Evolutionary conservation across 345 rosid genomes (phyloP), one percentile per base, ranked within the genome.

Genomic region (Populus tremula): DNA sequence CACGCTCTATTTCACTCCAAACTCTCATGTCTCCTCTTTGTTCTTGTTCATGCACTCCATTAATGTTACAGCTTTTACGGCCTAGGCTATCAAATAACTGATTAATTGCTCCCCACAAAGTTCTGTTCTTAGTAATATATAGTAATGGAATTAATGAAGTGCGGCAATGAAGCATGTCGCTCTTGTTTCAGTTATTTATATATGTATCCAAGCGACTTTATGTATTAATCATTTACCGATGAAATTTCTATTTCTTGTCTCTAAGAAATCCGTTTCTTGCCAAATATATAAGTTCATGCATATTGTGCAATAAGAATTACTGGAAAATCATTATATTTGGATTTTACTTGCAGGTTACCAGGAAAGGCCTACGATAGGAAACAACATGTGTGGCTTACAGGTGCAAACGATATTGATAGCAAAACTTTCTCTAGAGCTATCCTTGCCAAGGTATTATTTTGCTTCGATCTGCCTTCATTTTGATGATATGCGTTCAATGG

Each of bases 381-480:
- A 82, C 90, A 92, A 64, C 96, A 94, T 72, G 89, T 87, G 64
- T 96, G 99, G 99, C 92, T 94, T 23, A 83, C 86, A 14, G 92
- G 96, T 72, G 94, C 98, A 31, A 91, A 89, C 70, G 97, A 94
- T 66, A 91, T 88, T 36, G 99, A 96, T 78, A 90, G 97, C 90
- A 96, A 91, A 86, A 92, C 89, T 6, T 94, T 94, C 72, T 87
- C 96, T 12, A 88, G 99, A 87, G 96, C 98, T 50, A 94, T 96
- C 80, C 94, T 94, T 16, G 99, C 99, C 56, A 94, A 92, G 97
- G 99, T 96, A 84, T 39, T 12, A 38, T 5, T 38, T 38, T 54
- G n/a, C 17, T 31, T 35, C 47, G 47, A 43, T 43, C 7, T 18
- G 6, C 17, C 25, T 31, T 56, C 39, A 4, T 18, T 61, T 62